Conservation (phyloP, 106 monocot species). For the Acorus calamus region DNA sequence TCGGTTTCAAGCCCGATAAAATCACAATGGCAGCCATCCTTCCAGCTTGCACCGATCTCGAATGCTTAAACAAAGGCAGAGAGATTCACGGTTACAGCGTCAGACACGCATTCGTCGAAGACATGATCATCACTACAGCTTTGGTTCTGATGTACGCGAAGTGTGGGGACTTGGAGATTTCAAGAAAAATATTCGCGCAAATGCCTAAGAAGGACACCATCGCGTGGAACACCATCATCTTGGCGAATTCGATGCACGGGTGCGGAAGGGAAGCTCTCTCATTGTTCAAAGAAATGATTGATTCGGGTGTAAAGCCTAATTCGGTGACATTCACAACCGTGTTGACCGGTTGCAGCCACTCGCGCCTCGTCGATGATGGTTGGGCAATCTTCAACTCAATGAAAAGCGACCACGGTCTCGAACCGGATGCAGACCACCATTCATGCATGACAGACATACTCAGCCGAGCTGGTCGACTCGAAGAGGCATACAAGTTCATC, state of each 20-base stretch:
- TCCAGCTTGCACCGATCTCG: conserved; percentile 38
- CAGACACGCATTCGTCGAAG: conserved; percentile 17
- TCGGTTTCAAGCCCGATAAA: conserved; percentile 33
- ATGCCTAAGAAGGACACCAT: conserved; percentile 40
- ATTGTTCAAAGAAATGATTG: conserved; percentile 30
- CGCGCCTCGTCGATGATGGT: conserved; percentile 50
- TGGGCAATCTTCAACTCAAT: conserved; percentile 37
- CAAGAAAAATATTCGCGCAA: conserved; percentile 29
- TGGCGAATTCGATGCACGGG: conserved; percentile 69
- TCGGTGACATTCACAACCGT: conserved; percentile 41
- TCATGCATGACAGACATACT: conserved; percentile 69
- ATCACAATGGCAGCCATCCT: conserved; percentile 44
- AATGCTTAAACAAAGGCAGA: conserved; percentile 34
- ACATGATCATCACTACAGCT: conserved; percentile 31
- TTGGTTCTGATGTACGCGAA: conserved; percentile 54
- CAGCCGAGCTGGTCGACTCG: conserved; percentile 39
- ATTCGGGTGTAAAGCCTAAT: conserved; percentile 33
- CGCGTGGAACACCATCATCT: conserved; percentile 68
- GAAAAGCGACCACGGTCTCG: conserved; percentile 24
- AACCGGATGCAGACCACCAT: conserved; percentile 48
- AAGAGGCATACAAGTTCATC: conserved; percentile 49
- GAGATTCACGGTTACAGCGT: conserved; percentile 44
- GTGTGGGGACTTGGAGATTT: conserved; percentile 48
- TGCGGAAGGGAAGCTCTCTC: conserved; percentile 44
- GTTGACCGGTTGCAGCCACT: conserved; percentile 63